Base-by-base conservation (phyloP, 2,329 filamentous ascomycete genomes). In the Monosporascus cannonballus region DNA sequence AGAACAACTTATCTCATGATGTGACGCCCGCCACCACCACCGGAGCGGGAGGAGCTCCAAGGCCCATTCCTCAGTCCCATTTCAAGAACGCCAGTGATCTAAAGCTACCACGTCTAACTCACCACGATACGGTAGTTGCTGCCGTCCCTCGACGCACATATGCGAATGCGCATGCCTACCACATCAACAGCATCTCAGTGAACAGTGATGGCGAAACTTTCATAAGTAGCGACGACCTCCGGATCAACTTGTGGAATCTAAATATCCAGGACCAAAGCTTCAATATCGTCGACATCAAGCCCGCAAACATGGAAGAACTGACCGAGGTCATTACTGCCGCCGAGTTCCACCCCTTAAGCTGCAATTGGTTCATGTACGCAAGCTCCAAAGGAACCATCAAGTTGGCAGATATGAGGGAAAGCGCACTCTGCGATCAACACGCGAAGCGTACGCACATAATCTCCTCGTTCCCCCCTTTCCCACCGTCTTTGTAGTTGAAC, bases 111-210 rank as follows among this genome's bases (percentile, higher is more conserved):
- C 89, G 94, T 62, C 84, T 99, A 71, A 97, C 94, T 66, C 93
- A 97, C 69, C 94, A 99, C 70, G 94, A 99, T 71, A 99, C 94
- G 22, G 94, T 99, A 53, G 93, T 99, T 58, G 94, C 94, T 41
- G 94, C 94, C 38, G 93, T 97, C 38, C 94, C 94, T 48, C 87
- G 94, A 63, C 88, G 93, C 73, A 96, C 93, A 39, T 99, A 97
- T 71, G 92, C 94, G 63, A 99, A 99, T 69, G 94, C 94, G 49
- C 94, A 99, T 71, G 94, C 94, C 61, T 99, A 99, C 71, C 94
- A 99, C 74, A 97, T 99, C 82, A 99, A 99, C 78, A 97, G 94
- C 78, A 99, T 99, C 71, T 97, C 94, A n/a, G 94, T 97, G 65
- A 99, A 99, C 78, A 97, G 93, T 69, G 94, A 99, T 70, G 94